These are phyloP conservation scores for Aschersonia sp. DNA, from an alignment of 2,329 filamentous ascomycete genomes.

Conservation along the genomic window DNA sequence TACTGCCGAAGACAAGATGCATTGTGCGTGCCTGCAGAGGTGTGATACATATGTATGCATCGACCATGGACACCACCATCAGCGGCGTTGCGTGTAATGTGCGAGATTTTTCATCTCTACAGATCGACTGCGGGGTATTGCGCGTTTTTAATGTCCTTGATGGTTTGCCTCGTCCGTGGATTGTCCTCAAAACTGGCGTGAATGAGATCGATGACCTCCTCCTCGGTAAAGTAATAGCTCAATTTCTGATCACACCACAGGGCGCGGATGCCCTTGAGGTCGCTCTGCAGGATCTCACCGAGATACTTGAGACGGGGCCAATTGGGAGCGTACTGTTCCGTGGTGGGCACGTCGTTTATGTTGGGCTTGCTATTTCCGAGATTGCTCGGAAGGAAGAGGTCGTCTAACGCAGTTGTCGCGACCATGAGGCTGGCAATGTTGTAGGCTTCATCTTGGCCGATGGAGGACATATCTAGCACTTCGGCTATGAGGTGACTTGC, in stretches of 20 bases:
- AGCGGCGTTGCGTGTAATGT: too few species aligned
- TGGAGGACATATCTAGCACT: conserved; percentile 45
- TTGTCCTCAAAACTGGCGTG: conserved; percentile 51
- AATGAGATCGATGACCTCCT: conserved; percentile 48
- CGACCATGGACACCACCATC: neutral
- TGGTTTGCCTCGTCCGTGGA: conserved; percentile 38
- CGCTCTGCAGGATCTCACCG: conserved; percentile 50
- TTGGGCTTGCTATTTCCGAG: conserved; percentile 10
- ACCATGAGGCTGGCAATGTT: conserved; percentile 44
- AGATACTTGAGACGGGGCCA: conserved; percentile 53
- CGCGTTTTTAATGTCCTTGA: conserved; percentile 40
- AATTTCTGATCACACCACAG: conserved; percentile 53
- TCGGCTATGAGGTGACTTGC: conserved; percentile 45
- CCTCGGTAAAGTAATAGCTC: conserved; percentile 44
- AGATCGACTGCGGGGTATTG: conserved; percentile 21
- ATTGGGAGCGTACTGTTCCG: conserved; percentile 43
- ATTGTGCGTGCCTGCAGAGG: too few species aligned
- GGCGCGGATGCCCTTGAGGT: conserved; percentile 46
- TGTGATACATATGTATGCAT: too few species aligned
- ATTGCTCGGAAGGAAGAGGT: conserved; percentile 39
- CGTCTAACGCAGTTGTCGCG: conserved; percentile 41
- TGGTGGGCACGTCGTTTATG: conserved; percentile 32
- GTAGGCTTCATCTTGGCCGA: conserved; percentile 50
- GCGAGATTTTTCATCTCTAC: neutral
- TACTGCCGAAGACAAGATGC: too few species aligned